Evolutionary conservation across 108 stramenopile genomes (phyloP), one percentile per base, ranked within the genome.

Genomic region (Aurantiochytrium sp.): DNA sequence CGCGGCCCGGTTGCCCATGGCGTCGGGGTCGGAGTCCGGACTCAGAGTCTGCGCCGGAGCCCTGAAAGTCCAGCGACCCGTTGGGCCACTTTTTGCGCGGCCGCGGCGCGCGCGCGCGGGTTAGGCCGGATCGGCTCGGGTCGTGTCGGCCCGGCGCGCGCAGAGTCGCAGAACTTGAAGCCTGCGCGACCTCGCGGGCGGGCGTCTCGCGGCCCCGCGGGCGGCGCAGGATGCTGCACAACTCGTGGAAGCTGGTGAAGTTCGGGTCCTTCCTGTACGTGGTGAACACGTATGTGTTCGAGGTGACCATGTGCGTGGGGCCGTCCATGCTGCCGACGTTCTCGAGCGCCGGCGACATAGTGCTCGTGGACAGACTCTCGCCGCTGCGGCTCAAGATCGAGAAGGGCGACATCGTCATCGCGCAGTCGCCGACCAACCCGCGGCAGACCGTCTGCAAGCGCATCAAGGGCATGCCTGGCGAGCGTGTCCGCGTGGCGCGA

Each of bases 301-400:
- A 92, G 30, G 90, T 94, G 85, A 92, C 93, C 12, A 87, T 94
- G 41, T 95, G 95, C 69, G 96, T 96, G 93, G 97, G 97, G 5
- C 96, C 96, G 10, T 94, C 93, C 73, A 97, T 97, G 97, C 87
- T 95, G 55, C 97, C 97, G 22, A 97, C 97, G 12, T 95, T 97
- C 55, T 90, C 88, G 37, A 73, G 89, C 21, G 55, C 55, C 4
- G 95, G 94, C 17, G 95, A 95, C 55, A 94, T 96, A 45, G 89
- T 97, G 2, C 86, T 97, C 73, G 90, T 96, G 87, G 96, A 97
- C 55, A 92, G 93, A 54, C 90, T 94, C 59, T 94, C 95, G 54
- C 94, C 94, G 85, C 90, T 91, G 45, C 55, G 90, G 32, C 94
- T 90, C 85, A 94, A 95, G 41, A 68, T 95, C 48, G 85, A 92